Evolutionary conservation across 2,329 filamentous ascomycete species (phyloP), one percentile per base, ranked within the genome.

Genomic region (Penicillium sp.): DNA sequence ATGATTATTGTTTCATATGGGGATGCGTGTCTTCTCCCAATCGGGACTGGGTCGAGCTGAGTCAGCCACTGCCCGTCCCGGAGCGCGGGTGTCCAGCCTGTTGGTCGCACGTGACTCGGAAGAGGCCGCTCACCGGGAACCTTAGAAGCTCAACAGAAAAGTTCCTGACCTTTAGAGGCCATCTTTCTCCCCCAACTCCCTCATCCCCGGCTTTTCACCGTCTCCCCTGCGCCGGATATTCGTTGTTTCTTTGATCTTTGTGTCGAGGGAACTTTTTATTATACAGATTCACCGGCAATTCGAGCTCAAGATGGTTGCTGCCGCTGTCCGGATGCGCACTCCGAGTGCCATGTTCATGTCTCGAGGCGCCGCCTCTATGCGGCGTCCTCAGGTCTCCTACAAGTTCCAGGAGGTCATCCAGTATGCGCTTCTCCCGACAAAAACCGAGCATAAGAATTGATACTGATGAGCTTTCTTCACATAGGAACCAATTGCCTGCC

Each of bases 231-330:
- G 64, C 59, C 59, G 66, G 64, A 64, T 42, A 52, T 62, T 62
- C 54, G 58, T 61, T 22, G 37, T 63, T 60, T 63, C 60, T 62
- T 54, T 58, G 51, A 66, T 58, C 37, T 64, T 57, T 63, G 68
- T 59, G 60, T 66, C 42, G 65, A 68, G 71, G 70, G 37, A 54
- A 66, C 57, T 63, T 62, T 46, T 62, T 68, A 56, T 65, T 64
- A 61, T 59, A 49, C 49, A 57, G 61, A 67, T 60, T 65, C 52
- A 65, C 68, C 62, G 71, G 71, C 70, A 71, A 68, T 67, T 65
- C 56, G 56, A 55, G 53, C 67, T 71, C 77, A 81, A 78, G 75
- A 87, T 86, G 84, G 83, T 84, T 76, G 83, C 84, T 71, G 76
- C 77, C 70, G 75, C 74, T 71, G 74, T 80, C 65, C 75, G 80